Base-by-base conservation (phyloP, 495 filamentous ascomycete genomes). In the Talaromyces wortmannii region DNA sequence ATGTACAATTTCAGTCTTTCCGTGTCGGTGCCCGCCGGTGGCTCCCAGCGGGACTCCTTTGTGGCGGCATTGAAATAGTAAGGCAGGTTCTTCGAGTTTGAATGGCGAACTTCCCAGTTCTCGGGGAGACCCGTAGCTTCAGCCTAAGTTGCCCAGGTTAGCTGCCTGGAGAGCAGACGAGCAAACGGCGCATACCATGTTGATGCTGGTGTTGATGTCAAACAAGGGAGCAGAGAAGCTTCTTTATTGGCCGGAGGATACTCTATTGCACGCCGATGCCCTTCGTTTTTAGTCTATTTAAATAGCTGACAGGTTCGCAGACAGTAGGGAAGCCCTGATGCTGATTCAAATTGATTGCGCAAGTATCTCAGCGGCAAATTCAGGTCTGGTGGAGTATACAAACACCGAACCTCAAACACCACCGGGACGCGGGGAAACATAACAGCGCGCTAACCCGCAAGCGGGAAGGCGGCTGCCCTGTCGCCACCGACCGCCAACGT, bases 21-120 rank as follows among this genome's bases (percentile, higher is more conserved):
- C 46, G 87, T 83, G 73, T 98, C 87, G 44, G 92, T 90, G 45
- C 85, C 90, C 8, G 77, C 60, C 23, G 94, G 94, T 5, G 94
- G 94, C 61, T 97, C 92, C 94, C 94, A 98, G 68, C 88, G 82
- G 50, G 94, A 97, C 61, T 86, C 83, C 63, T 89, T 90, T 48
- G 88, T 88, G 30, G 67, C 68, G 29, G 86, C 70, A 72, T 95
- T 94, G 86, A 95, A 97, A 74, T 97, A 98, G 76, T 98, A 98
- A 36, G 94, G 94, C 13, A 97, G 88, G 70, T 94, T 95, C 75
- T 96, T 97, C 68, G 89, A 92, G 74, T 95, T 92, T 67, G 89
- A 95, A 73, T 92, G 89, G 62, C 91, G 89, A 64, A 97, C 90
- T 72, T 96, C 91, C 94, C 94, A 97, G 65, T 83, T 79, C 5